Percentiles rank a stretch among this genome's conserved stretches.
These are phyloP conservation scores for Candida tammaniensis DNA, from an alignment of 805 yeast species.

Conservation along the genomic window DNA sequence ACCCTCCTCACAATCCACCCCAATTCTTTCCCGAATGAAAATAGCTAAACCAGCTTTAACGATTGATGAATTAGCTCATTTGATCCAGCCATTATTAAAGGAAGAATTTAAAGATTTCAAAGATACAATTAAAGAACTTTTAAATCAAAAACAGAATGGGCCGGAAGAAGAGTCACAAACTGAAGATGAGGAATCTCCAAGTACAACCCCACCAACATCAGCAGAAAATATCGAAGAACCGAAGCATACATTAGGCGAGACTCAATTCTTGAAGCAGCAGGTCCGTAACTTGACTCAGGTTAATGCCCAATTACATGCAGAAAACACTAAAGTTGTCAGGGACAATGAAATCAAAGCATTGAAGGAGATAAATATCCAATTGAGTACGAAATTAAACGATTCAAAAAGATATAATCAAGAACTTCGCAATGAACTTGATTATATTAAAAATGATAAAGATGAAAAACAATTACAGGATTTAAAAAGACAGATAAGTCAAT, in stretches of 20 bases:
- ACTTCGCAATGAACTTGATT: constrained; percentile 17
- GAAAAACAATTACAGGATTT: constrained; percentile 2
- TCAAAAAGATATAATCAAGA: constrained; percentile 17
- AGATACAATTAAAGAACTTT: constrained; percentile 9
- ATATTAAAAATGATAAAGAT: constrained; percentile 1
- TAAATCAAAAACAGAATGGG: neutral
- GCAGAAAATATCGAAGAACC: constrained; percentile 14
- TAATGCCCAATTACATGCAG: constrained; percentile 11
- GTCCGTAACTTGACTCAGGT: constrained; percentile 3
- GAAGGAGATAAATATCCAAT: constrained; percentile 14
- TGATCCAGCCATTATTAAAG: constrained; percentile 16
- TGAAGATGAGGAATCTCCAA: constrained; percentile 17
- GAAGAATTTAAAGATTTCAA: constrained; percentile 17
- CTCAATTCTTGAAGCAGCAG: constrained; percentile 7
- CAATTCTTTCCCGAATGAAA: constrained; percentile 8
- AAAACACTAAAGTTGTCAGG: constrained; percentile 4
- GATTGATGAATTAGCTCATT: constrained; percentile 15
- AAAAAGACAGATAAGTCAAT: constrained; percentile 16
- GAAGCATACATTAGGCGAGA: constrained; percentile 3
- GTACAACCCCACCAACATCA: constrained; percentile 35
- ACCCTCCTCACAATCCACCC: constrained; percentile 22
- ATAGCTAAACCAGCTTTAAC: constrained; percentile 4
- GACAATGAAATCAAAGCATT: constrained; percentile 5
- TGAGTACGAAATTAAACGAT: constrained; percentile 14
- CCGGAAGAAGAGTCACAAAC: neutral